These are phyloP conservation scores for Emydomyces testavorans DNA, from an alignment of 2,329 filamentous ascomycete species.

Conservation along the genomic window DNA sequence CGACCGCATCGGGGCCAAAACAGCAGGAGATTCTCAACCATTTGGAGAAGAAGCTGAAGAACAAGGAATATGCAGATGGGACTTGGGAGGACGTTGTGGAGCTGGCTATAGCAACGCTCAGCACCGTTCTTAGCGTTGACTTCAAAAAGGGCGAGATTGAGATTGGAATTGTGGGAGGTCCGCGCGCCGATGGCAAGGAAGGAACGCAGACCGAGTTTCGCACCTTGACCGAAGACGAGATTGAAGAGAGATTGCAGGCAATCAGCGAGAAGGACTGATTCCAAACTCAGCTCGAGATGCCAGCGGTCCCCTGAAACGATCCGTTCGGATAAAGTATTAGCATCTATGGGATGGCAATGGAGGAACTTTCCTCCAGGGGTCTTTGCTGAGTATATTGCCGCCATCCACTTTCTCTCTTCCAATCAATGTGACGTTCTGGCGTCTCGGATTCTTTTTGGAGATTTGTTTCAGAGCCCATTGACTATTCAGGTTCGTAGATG, in stretches of 20 bases:
- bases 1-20: slow-evolving; percentile 91
- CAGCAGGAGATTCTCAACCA: slow-evolving; percentile 98
- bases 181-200: slow-evolving; percentile 68
- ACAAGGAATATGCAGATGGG: slow-evolving; percentile 88
- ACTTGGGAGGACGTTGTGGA: slow-evolving; percentile 97
- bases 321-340: background rate
- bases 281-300: slow-evolving; percentile 1
- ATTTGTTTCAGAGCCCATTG: slow-evolving; percentile 5
- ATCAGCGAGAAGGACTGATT: slow-evolving; percentile 95
- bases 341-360: slow-evolving; percentile 8
- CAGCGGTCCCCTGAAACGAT: background rate
- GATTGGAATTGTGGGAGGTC: slow-evolving; percentile 91
- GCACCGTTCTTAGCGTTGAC: slow-evolving; percentile 93
- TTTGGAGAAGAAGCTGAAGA: slow-evolving; percentile 98
- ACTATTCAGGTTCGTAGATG: slow-evolving; percentile 7
- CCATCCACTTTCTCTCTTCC: slow-evolving; percentile 3
- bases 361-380: background rate
- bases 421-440: slow-evolving; percentile 8
- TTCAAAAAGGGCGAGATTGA: slow-evolving; percentile 99
- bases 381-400: background rate
- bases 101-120: slow-evolving; percentile 86
- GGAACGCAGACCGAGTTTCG: slow-evolving; percentile 71
- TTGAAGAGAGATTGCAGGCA: slow-evolving; percentile 93
- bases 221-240: slow-evolving; percentile 89
- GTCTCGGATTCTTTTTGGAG: slow-evolving; percentile 7